Evolutionary conservation across 2,329 filamentous ascomycete species (phyloP), one percentile per base, ranked within the genome.

Genomic region (Aspergillus candidus): DNA sequence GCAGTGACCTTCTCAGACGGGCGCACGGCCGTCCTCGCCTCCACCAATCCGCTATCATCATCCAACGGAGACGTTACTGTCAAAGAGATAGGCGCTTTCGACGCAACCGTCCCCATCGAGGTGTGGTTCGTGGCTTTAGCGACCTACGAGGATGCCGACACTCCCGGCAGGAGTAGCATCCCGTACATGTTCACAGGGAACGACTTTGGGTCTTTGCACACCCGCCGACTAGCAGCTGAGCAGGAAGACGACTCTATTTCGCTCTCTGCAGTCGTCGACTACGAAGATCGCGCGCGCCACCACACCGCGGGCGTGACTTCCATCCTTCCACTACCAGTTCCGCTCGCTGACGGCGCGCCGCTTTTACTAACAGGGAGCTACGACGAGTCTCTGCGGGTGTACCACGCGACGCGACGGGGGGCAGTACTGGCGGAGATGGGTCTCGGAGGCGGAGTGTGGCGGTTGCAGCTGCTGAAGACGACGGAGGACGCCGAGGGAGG

Each of bases 231-330:
- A 15, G 38, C 29, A 10, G n/a, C 7, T 1, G 17, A 40, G 6
- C 40, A 32, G 10, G 38, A 17, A 2, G 39, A 46, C 0, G 29
- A 44, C 10, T 49, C 53, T 14, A 37, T 43, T 5, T 37, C 59
- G n/a, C 37, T 48, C 2, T 45, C 50, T 0, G 13, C 56, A 5
- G 31, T 58, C 1, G 46, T 58, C 1, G 53, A 60, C 13, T 57
- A 62, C 31, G 66, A 67, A 40, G 77, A 82, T 53, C 68, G 70
- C 15, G 63, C 60, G 4, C 82, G 74, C 48, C 74, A 77, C 12
- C 88, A 95, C 57, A 73, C 74, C n/a, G 88, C 89, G 2, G 91
- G 93, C 10, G 86, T 97, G 1, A 95, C 90, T 0, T 81, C 88
- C 2, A 93, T 97, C 42, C 66, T 96, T 2, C 87, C 89, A 0